Conservation (phyloP, 805 yeast genomes). For the Peterozyma toletana region DNA sequence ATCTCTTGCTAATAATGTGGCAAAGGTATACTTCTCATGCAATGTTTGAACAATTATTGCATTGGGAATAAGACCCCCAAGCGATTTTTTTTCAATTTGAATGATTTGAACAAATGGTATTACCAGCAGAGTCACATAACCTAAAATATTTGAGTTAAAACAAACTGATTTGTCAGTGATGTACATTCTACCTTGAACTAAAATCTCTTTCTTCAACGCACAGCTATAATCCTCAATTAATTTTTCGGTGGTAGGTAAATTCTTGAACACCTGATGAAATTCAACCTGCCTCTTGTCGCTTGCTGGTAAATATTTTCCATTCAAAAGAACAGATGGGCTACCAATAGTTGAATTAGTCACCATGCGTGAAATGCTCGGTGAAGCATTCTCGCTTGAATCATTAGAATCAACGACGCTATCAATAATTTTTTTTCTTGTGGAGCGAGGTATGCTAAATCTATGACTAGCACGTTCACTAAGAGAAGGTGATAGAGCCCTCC, state of each 20-base stretch:
- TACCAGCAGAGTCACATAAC: slow-evolving; percentile 53
- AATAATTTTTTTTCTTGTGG: too few species aligned
- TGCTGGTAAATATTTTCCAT: slow-evolving; percentile 16
- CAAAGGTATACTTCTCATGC: slow-evolving; percentile 57
- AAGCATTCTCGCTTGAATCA: too few species aligned
- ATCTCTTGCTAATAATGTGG: slow-evolving; percentile 60
- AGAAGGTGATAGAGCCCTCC: slow-evolving; percentile 12
- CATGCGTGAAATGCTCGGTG: too few species aligned
- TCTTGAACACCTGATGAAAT: slow-evolving; percentile 53
- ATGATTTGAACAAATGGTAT: slow-evolving; percentile 57
- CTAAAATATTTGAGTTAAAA: slow-evolving; percentile 62
- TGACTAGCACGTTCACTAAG: too few species aligned
- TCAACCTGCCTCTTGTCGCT: slow-evolving; percentile 48
- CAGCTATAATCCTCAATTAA: slow-evolving; percentile 59
- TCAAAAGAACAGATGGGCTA: too few species aligned
- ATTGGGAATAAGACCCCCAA: slow-evolving; percentile 65
- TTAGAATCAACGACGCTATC: too few species aligned
- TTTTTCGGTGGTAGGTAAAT: slow-evolving; percentile 40
- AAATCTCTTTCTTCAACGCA: slow-evolving; percentile 58
- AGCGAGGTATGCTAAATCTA: too few species aligned
- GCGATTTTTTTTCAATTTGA: slow-evolving; percentile 55
- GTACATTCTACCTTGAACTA: slow-evolving; percentile 62
- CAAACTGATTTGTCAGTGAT: slow-evolving; percentile 47
- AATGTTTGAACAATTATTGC: slow-evolving; percentile 58
- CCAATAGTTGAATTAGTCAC: too few species aligned